Percentiles rank a stretch among this genome's conserved stretches.
These are phyloP conservation scores for Tilletia indica DNA, from an alignment of 1,284 basidiomycete genomes.

Conservation along the genomic window DNA sequence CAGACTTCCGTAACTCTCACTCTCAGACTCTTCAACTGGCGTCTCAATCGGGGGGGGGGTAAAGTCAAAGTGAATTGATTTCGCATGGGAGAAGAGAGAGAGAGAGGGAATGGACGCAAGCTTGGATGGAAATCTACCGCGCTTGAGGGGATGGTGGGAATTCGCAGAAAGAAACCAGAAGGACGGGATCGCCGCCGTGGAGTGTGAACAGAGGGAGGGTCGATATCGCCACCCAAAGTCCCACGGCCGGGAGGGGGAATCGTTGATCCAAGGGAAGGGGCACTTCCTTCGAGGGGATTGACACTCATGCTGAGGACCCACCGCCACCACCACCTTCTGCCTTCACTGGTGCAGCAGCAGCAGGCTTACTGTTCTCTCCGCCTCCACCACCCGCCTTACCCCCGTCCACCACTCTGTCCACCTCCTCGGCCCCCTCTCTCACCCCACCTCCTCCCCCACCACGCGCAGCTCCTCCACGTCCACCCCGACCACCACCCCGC, in stretches of 20 bases:
- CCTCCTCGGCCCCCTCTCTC: conserved; percentile 5
- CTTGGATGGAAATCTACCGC: too few relatives aligned
- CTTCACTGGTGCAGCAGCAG: neutral
- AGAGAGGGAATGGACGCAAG: too few relatives aligned
- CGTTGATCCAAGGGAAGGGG: neutral
- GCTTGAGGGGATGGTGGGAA: too few relatives aligned
- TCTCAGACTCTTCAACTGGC: too few relatives aligned
- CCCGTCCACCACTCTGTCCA: conserved; percentile 2
- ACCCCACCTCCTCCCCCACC: conserved; percentile 14
- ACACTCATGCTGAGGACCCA: neutral
- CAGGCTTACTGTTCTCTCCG: neutral
- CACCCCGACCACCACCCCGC: conserved; percentile 5
- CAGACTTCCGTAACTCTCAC: too few relatives aligned
- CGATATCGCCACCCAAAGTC: too few relatives aligned
- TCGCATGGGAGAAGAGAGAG: too few relatives aligned
- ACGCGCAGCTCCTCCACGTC: conserved; percentile 1
- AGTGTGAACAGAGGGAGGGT: too few relatives aligned
- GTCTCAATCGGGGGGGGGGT: too few relatives aligned
- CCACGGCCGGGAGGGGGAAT: neutral
- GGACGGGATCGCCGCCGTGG: too few relatives aligned
- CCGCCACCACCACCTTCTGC: neutral
- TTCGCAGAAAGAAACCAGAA: too few relatives aligned
- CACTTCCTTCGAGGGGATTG: neutral
- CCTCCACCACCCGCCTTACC: conserved; percentile 4
- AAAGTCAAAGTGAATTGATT: too few relatives aligned